A percentile compares a stretch with the other conserved stretches of the same genome.
These are phyloP conservation scores for Seiridium unicorne DNA, from an alignment of 2,329 filamentous ascomycete genomes.

Conservation along the genomic window DNA sequence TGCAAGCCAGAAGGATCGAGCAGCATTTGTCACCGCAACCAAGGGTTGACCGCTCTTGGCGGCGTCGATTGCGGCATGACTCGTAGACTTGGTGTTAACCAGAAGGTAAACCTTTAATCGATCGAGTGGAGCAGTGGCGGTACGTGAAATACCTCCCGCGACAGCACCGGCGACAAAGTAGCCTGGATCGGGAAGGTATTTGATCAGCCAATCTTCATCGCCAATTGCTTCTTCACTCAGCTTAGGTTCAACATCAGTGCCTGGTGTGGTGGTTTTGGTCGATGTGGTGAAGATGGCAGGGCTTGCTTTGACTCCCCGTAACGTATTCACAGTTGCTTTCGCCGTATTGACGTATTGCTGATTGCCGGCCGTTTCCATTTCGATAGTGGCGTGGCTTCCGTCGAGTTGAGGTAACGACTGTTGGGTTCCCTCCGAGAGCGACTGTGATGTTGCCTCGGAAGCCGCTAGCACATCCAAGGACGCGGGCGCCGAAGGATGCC, in stretches of 20 bases:
- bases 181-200: conserved; percentile 82
- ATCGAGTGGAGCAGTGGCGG: conserved; percentile 92
- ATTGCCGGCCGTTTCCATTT: conserved; percentile 15
- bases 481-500: conserved; percentile 15
- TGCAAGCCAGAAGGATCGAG: conserved; percentile 69
- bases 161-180: conserved; percentile 96
- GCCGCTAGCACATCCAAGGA: background rate
- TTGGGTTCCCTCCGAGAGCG: background rate
- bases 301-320: conserved; percentile 17
- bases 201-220: conserved; percentile 56
- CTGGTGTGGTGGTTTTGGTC: conserved; percentile 15
- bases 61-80: conserved; percentile 58
- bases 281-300: conserved; percentile 16
- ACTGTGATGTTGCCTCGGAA: background rate
- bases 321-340: conserved; percentile 14
- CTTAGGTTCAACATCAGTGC: conserved; percentile 25
- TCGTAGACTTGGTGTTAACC: conserved; percentile 71
- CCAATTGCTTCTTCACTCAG: conserved; percentile 32
- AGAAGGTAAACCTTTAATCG: conserved; percentile 97
- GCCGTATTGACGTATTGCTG: conserved; percentile 14
- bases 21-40: conserved; percentile 62
- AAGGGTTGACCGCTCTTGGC: conserved; percentile 69
- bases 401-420: conserved; percentile 11
- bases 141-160: conserved; percentile 91
- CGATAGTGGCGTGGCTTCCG: conserved; percentile 10